Percentiles rank a stretch among this genome's conserved stretches.
Evolutionary conservation across 257 asterid genomes (phyloP).

Genomic region (Lycium ferocissimum): DNA sequence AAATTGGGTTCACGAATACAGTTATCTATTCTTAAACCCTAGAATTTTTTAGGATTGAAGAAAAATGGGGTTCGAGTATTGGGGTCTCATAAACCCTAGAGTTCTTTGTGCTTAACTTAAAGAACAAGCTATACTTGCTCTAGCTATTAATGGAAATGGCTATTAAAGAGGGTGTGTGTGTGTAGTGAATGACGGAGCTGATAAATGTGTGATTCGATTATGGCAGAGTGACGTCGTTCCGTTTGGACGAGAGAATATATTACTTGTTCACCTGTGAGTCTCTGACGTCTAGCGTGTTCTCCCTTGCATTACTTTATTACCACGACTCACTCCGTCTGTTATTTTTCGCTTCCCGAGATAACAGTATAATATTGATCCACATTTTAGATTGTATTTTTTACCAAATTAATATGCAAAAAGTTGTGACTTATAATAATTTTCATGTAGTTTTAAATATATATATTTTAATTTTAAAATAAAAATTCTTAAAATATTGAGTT

Average conservation of each 20-base stretch:
- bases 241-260: background rate
- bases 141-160: background rate
- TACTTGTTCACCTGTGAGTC: too few species aligned
- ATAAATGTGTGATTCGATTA: background rate
- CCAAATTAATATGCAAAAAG: too few species aligned
- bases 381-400: too few species aligned
- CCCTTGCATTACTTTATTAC: too few species aligned
- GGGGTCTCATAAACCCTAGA: conserved; percentile 7
- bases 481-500: too few species aligned
- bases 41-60: background rate
- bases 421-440: too few species aligned
- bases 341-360: too few species aligned
- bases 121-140: background rate
- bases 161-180: background rate
- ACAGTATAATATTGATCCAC: too few species aligned
- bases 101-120: background rate
- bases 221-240: background rate
- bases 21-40: background rate
- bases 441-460: too few species aligned
- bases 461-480: too few species aligned
- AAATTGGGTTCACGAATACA: background rate
- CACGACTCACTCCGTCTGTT: too few species aligned
- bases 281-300: too few species aligned
- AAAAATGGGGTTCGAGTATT: background rate
- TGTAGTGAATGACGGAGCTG: background rate